phyloP scores from a whole-genome alignment of 2,329 filamentous ascomycete species.

The Blastomyces silverae region DNA sequence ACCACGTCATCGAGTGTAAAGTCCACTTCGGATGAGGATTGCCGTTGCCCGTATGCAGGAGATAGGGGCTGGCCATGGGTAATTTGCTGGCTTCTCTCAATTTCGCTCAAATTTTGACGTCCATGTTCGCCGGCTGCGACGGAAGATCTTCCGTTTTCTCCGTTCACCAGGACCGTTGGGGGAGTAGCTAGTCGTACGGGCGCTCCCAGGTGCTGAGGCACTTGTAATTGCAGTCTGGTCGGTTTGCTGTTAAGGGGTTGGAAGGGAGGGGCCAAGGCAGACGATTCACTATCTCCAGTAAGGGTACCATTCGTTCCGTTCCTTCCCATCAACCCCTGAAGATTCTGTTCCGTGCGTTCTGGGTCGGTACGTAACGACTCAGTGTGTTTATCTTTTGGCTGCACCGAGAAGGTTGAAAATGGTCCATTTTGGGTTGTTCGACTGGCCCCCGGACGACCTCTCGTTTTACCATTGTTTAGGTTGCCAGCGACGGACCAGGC shows the following conservation, averaged over 20 bases:
- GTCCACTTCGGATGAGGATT: slow-evolving; percentile 14
- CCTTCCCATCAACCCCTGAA: not conserved
- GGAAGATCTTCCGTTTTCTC: slow-evolving; percentile 26
- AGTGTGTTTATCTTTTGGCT: slow-evolving; percentile 35
- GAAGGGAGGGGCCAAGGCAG: slow-evolving; percentile 18
- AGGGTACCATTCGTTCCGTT: not conserved
- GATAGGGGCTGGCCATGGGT: not conserved
- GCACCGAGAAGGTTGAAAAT: slow-evolving; percentile 62
- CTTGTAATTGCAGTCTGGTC: slow-evolving; percentile 40
- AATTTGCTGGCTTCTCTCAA: not conserved
- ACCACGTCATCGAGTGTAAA: slow-evolving; percentile 31
- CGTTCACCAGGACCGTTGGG: slow-evolving; percentile 37
- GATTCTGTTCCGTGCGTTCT: not conserved
- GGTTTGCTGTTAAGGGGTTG: slow-evolving; percentile 26
- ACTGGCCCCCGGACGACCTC: slow-evolving; percentile 73
- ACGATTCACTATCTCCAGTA: not conserved
- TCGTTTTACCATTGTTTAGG: slow-evolving; percentile 60
- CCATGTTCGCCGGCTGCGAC: not conserved
- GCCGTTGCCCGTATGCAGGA: not conserved
- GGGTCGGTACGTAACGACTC: not conserved
- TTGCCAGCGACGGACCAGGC: slow-evolving; percentile 69
- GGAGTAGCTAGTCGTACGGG: slow-evolving; percentile 42
- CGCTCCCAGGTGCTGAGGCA: slow-evolving; percentile 36
- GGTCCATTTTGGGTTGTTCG: slow-evolving; percentile 59
- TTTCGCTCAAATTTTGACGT: not conserved